Evolutionary conservation across 2,329 filamentous ascomycete species (phyloP).

Genomic region (Monosporascus sp.): DNA sequence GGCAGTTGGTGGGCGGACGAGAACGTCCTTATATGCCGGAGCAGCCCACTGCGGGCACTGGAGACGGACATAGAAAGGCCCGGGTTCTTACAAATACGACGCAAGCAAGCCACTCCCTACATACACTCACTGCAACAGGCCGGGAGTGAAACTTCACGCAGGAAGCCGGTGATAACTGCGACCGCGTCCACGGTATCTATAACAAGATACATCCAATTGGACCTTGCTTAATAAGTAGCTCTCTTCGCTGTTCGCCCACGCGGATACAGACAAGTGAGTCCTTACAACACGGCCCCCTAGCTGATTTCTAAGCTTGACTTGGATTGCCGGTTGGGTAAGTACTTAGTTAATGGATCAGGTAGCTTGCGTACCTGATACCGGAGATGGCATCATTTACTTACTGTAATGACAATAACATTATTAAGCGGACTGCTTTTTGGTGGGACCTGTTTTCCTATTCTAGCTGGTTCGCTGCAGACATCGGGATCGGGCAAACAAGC

Average conservation of each 20-base stretch:
- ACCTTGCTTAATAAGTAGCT: too few species aligned
- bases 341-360: background rate
- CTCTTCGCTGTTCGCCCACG: too few species aligned
- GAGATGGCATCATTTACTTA: background rate
- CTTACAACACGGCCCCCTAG: too few species aligned
- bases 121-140: background rate
- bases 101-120: too few species aligned
- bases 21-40: slow-evolving; percentile 18
- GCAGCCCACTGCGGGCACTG: slow-evolving; percentile 4
- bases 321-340: background rate
- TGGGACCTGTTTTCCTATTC: background rate
- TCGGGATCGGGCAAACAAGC: too few species aligned
- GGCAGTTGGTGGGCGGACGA: slow-evolving; percentile 7
- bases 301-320: too few species aligned
- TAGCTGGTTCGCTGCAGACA: background rate
- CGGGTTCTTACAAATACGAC: too few species aligned
- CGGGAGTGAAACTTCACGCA: background rate
- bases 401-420: background rate
- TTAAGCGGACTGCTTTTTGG: background rate
- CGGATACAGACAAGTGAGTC: too few species aligned
- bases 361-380: background rate
- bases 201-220: too few species aligned
- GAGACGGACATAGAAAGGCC: slow-evolving; percentile 10
- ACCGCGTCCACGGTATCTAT: too few species aligned
- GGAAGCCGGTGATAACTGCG: too few species aligned